These are phyloP conservation scores for Fraxinus cuspidata DNA, from an alignment of 257 asterid genomes.

Conservation along the genomic window DNA sequence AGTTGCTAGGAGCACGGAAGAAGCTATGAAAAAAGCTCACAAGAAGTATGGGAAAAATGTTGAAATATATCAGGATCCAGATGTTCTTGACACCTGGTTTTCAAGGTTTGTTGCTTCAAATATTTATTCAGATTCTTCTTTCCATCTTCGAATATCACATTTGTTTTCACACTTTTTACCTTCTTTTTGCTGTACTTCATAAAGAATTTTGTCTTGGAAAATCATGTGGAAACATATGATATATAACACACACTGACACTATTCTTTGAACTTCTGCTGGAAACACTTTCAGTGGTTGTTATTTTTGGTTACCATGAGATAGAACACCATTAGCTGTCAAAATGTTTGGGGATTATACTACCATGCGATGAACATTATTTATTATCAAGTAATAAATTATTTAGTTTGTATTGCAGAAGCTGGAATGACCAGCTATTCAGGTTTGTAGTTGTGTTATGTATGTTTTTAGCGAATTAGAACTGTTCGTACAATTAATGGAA, in stretches of 20 bases:
- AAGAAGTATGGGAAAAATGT: conserved; percentile 73
- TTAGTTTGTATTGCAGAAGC: background rate
- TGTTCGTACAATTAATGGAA: background rate
- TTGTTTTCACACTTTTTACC: background rate
- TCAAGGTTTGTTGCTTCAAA: conserved; percentile 65
- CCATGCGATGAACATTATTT: conserved; percentile 12
- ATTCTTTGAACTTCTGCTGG: background rate
- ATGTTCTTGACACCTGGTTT: conserved; percentile 99
- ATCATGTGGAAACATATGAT: background rate
- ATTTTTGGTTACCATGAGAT: conserved; percentile 12
- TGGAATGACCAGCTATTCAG: background rate
- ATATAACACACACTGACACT: background rate
- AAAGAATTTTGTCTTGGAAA: background rate
- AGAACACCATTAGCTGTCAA: background rate
- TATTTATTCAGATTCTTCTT: background rate
- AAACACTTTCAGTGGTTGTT: background rate
- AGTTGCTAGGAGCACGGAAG: conserved; percentile 84
- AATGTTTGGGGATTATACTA: background rate
- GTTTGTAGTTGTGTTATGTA: background rate
- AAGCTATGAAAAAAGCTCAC: conserved; percentile 80
- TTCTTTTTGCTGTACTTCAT: background rate
- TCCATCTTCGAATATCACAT: background rate
- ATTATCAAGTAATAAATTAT: background rate
- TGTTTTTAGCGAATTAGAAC: background rate
- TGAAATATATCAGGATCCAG: conserved; percentile 93